These are phyloP conservation scores for Zymoseptoria pseudotritici DNA, from an alignment of 2,329 filamentous ascomycete genomes.

Conservation along the genomic window DNA sequence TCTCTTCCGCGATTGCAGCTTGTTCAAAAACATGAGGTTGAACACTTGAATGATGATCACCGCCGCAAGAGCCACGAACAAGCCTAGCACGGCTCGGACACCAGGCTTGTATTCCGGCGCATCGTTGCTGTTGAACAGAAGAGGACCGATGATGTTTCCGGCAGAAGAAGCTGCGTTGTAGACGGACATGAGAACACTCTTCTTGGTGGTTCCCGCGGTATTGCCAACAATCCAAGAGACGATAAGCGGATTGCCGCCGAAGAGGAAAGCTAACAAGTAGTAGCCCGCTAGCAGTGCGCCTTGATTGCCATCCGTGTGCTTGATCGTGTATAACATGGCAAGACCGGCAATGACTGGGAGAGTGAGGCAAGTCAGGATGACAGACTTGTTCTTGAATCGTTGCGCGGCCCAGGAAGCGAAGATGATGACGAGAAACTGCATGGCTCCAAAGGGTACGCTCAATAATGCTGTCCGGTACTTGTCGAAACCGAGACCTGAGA, in stretches of 20 bases:
- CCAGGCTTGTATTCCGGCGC: slow-evolving; percentile 54
- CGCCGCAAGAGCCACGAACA: slow-evolving; percentile 48
- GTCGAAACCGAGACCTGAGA: slow-evolving; percentile 52
- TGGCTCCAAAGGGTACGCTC: slow-evolving; percentile 60
- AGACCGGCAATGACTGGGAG: slow-evolving; percentile 55
- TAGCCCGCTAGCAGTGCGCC: slow-evolving; percentile 53
- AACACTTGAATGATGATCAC: slow-evolving; percentile 48
- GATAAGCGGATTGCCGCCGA: slow-evolving; percentile 57
- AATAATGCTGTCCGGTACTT: slow-evolving; percentile 52
- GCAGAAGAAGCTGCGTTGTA: slow-evolving; percentile 54
- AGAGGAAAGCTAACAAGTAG: slow-evolving; percentile 60
- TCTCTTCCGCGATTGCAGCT: slow-evolving; percentile 38
- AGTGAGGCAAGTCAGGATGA: slow-evolving; percentile 47
- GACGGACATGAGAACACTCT: slow-evolving; percentile 55
- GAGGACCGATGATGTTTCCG: slow-evolving; percentile 61
- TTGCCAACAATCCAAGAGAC: slow-evolving; percentile 64
- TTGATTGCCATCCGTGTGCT: slow-evolving; percentile 36
- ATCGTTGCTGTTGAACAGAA: slow-evolving; percentile 53
- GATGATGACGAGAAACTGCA: slow-evolving; percentile 54
- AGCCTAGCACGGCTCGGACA: slow-evolving; percentile 48
- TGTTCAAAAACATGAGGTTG: slow-evolving; percentile 52
- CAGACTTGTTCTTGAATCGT: slow-evolving; percentile 50
- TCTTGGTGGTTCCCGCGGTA: slow-evolving; percentile 61
- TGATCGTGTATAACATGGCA: slow-evolving; percentile 50
- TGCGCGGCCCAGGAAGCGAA: slow-evolving; percentile 52